A percentile compares a stretch with the other conserved stretches of the same genome.
phyloP scores from a whole-genome alignment of 129 eudicot genomes.

The Saposhnikovia divaricata region DNA sequence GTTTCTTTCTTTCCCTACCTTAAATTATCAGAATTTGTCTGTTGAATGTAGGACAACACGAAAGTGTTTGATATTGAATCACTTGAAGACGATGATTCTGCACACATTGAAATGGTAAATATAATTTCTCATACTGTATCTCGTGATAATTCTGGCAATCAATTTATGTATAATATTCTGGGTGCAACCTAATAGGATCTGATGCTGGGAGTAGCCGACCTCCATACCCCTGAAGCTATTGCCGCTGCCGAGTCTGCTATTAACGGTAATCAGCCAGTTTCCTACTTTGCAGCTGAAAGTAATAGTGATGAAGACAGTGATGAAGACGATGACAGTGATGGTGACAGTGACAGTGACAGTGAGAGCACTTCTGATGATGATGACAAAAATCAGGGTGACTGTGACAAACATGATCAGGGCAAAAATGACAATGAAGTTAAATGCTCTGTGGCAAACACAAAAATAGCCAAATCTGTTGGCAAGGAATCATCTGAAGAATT shows the following conservation, averaged over 20 bases:
- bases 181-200: slow-evolving; percentile 40
- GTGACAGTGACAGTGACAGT: slow-evolving; percentile 1
- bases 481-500: slow-evolving; percentile 22
- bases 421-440: background rate
- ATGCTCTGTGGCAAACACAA: background rate
- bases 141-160: background rate
- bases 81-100: slow-evolving; percentile 61
- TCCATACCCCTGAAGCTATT: slow-evolving; percentile 81
- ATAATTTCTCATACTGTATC: background rate
- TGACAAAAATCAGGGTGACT: background rate
- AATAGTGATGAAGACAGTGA: slow-evolving; percentile 24
- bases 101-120: slow-evolving; percentile 74
- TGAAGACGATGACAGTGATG: slow-evolving; percentile 5
- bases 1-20: background rate
- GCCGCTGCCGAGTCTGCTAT: slow-evolving; percentile 89
- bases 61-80: slow-evolving; percentile 64
- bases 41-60: slow-evolving; percentile 42
- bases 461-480: background rate
- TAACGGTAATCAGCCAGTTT: slow-evolving; percentile 44
- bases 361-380: slow-evolving; percentile 12
- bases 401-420: background rate
- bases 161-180: background rate
- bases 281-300: slow-evolving; percentile 25
- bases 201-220: slow-evolving; percentile 91
- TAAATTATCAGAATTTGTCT: slow-evolving; percentile 6